These are phyloP conservation scores for Lojkania enalia DNA, from an alignment of 2,329 filamentous ascomycete genomes.

Conservation along the genomic window DNA sequence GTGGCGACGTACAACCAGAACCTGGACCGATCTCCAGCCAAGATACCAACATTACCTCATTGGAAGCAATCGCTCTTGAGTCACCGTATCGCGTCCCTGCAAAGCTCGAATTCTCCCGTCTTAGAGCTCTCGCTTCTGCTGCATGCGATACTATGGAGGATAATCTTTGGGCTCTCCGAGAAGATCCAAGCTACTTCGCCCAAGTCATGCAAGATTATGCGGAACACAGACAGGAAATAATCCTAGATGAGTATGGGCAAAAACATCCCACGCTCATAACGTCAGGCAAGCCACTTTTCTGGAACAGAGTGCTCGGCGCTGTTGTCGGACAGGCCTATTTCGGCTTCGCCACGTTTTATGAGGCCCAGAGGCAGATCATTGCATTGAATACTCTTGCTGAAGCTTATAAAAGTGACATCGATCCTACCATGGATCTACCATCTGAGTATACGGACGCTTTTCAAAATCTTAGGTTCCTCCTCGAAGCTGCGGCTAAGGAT, in stretches of 20 bases:
- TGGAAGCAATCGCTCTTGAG: constrained; percentile 46
- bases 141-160: constrained; percentile 32
- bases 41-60: constrained; percentile 20
- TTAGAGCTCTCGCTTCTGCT: constrained; percentile 51
- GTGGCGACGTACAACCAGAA: constrained; percentile 45
- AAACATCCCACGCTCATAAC: constrained; percentile 16
- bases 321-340: constrained; percentile 15
- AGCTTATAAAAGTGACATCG: constrained; percentile 10
- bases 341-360: constrained; percentile 17
- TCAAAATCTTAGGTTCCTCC: constrained; percentile 15
- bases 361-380: constrained; percentile 16
- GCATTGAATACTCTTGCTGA: constrained; percentile 9
- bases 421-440: constrained; percentile 11
- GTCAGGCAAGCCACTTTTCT: constrained; percentile 14
- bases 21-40: constrained; percentile 36
- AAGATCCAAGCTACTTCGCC: constrained; percentile 63
- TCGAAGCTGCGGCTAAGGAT: constrained; percentile 11
- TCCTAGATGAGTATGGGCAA: constrained; percentile 13
- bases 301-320: constrained; percentile 19
- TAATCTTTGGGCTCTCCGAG: constrained; percentile 51
- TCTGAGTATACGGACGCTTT: constrained; percentile 16
- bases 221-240: constrained; percentile 49
- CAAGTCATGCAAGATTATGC: constrained; percentile 47
- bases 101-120: constrained; percentile 50
- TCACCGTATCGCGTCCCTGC: constrained; percentile 58